Evolutionary conservation across 2,329 filamentous ascomycete genomes (phyloP), one percentile per base, ranked within the genome.

Genomic region (Nigrospora sphaerica): DNA sequence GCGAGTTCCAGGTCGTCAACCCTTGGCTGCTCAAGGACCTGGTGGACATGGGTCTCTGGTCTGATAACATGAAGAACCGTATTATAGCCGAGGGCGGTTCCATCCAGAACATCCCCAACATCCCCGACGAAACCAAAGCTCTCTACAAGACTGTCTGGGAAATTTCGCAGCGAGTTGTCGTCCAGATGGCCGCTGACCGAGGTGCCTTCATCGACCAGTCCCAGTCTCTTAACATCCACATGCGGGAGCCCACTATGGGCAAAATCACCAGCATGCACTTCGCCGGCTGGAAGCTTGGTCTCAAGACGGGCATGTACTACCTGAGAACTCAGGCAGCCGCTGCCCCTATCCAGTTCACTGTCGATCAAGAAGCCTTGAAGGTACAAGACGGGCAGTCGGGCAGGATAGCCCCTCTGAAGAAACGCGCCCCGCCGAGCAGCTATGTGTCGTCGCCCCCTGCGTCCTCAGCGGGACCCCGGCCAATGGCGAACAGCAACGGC

Each of bases 221-320:
- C 43, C 93, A 98, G 71, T 97, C 92, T 12, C 83, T 98, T 59
- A 98, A 98, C 78, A 97, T 98, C 58, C 93, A 98, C 77, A 90
- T 98, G 85, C 95, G 95, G 70, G 92, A 97, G 62, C 93, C 93
- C 37, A 95, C 91, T 44, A 97, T 98, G 92, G 93, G 93, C 72
- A 98, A 98, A 80, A 95, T 98, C 68, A 98, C 93, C 49, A 93
- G 86, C 68, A 98, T 98, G 93, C 93, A 98, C 75, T 98, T 98
- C 64, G 81, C 93, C 42, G 93, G 93, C 59, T 98, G 93, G 93
- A 98, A 97, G 79, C 84, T 97, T 55, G 93, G 93, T 62, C 81
- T 98, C 57, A 98, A 98, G 86, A 98, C 93, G 33, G 93, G 93
- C 75, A 97, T 98, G 93, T 98, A 98, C 83, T 98, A 98, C 72